Evolutionary conservation across 139 green algal genomes (phyloP), one percentile per base, ranked within the genome.

Genomic region (Haematococcus lacustris): DNA sequence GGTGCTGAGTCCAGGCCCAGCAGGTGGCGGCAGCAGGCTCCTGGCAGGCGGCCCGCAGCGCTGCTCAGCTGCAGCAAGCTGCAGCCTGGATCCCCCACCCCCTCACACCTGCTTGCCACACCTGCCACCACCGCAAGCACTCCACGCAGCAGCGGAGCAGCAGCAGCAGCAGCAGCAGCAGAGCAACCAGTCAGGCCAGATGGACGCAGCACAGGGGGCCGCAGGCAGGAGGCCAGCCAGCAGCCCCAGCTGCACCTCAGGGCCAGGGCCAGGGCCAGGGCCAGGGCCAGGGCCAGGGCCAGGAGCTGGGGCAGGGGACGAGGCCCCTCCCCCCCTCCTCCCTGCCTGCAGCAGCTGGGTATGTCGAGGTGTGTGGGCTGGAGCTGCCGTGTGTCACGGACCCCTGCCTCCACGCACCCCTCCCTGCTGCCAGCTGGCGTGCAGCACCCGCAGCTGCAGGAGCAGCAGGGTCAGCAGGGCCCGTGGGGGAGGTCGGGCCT

Each of bases 301-400:
- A n/a, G n/a, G n/a, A n/a, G n/a, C n/a, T n/a, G n/a, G n/a, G n/a
- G n/a, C n/a, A n/a, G n/a, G n/a, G n/a, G n/a, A n/a, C 34, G 41
- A 38, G 28, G 9, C 38, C 50, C 7, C 2, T 21, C n/a, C 4
- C 69, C 71, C 35, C n/a, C 39, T 0, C 51, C 69, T 4, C 38
- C 50, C 5, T 69, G 82, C 47, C 83, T 30, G 47, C 77, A 1
- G 68, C 79, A 3, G 60, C 59, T 9, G 83, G 77, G 4, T 88
- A 81, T 74, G 80, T 91, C 1, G 59, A 82, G 25, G 78, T 92
- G 30, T 84, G 78, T 38, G 86, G 86, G 38, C 38, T 93, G 38
- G 80, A 87, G 53, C 71, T 93, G 37, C 77, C 84, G 2, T 67
- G 70, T 37, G 43, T 76, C 0, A 41, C 72, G 38, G 17, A 34